A percentile compares a stretch with the other conserved stretches of the same genome.
Conservation (phyloP, 257 asterid genomes). For the Solanum medicagineum region DNA sequence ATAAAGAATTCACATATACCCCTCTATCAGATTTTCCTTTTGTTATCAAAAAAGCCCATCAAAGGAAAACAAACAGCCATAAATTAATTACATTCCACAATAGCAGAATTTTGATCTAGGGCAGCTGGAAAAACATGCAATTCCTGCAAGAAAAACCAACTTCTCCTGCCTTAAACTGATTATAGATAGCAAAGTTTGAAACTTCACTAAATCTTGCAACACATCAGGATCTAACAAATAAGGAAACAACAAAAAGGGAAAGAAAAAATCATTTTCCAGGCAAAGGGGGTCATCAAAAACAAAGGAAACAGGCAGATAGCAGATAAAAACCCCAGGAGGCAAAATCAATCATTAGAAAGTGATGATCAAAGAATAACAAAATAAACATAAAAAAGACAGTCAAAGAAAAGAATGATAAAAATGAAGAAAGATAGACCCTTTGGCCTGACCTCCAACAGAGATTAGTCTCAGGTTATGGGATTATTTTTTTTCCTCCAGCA, state of each 20-base stretch:
- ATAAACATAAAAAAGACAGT: neutral
- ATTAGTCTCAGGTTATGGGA: slow-evolving; percentile 11
- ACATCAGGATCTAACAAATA: slow-evolving; percentile 24
- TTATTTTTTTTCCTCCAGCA: neutral
- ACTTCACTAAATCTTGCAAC: neutral
- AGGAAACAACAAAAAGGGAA: neutral
- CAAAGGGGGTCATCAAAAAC: neutral
- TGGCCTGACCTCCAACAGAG: slow-evolving; percentile 4
- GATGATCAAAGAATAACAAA: neutral
- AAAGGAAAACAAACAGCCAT: slow-evolving; percentile 4
- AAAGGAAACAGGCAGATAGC: neutral
- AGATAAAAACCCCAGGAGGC: neutral
- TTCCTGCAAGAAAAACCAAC: neutral
- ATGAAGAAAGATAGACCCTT: slow-evolving; percentile 3
- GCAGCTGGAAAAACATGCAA: neutral
- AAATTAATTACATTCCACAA: neutral
- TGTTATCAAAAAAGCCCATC: neutral
- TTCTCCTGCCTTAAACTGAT: neutral
- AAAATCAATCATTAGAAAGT: neutral
- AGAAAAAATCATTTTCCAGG: neutral
- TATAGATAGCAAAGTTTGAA: neutral
- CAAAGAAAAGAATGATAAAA: neutral
- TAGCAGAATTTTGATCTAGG: neutral
- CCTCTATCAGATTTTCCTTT: neutral
- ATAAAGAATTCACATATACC: neutral